phyloP scores from a whole-genome alignment of 768 basidiomycete species.

The Russula vinacea region DNA sequence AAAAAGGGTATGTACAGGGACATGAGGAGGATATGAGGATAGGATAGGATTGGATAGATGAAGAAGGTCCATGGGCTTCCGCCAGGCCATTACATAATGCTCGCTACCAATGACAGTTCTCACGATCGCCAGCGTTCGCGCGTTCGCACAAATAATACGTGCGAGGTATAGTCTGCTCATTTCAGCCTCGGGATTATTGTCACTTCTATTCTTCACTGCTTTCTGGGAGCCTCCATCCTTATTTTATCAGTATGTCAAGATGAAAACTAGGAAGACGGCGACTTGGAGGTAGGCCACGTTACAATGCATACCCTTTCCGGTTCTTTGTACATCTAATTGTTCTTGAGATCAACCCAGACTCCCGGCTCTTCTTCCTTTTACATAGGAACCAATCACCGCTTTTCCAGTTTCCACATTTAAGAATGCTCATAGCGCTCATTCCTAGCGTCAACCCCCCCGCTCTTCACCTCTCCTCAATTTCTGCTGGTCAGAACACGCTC shows the following conservation, averaged over 20 bases:
- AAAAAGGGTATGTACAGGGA: slow-evolving; percentile 5
- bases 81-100: too few species aligned
- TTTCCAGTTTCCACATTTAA: neutral
- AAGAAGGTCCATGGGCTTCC: too few species aligned
- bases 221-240: too few species aligned
- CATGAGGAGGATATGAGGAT: neutral
- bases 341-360: neutral
- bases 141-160: too few species aligned
- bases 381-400: neutral
- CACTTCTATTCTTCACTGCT: too few species aligned
- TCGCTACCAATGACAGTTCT: too few species aligned
- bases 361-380: neutral
- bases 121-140: too few species aligned
- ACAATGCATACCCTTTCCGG: neutral
- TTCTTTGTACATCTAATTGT: neutral
- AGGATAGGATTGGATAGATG: too few species aligned
- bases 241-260: too few species aligned
- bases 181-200: too few species aligned
- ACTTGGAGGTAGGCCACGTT: neutral
- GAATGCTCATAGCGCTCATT: neutral
- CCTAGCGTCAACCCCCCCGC: too few species aligned
- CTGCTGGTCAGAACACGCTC: neutral
- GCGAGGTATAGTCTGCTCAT: too few species aligned
- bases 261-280: neutral
- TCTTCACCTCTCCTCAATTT: neutral